Evolutionary conservation across 352 stramenopile species (phyloP).

Genomic region (Globisporangium perplexum): DNA sequence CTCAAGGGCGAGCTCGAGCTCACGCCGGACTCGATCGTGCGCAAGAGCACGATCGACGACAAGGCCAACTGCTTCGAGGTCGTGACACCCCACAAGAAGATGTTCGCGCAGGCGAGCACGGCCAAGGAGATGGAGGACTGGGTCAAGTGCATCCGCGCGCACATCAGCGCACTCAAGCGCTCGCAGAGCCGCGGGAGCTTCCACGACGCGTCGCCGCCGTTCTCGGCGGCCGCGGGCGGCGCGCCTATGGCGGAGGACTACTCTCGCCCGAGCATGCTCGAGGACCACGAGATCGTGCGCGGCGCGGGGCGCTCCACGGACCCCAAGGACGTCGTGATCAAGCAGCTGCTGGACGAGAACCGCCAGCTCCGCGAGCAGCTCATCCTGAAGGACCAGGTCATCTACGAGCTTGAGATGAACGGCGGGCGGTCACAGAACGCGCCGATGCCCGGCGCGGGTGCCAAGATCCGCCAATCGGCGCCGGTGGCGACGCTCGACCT

Average conservation of each 20-base stretch:
- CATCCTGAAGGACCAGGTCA: constrained; percentile 78
- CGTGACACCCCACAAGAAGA: constrained; percentile 74
- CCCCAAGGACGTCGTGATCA: constrained; percentile 84
- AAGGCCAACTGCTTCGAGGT: constrained; percentile 87
- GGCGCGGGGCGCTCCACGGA: constrained; percentile 74
- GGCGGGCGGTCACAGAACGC: constrained; percentile 29
- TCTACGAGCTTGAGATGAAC: constrained; percentile 78
- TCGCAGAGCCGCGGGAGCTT: constrained; percentile 43
- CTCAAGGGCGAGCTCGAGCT: constrained; percentile 81
- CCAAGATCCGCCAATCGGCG: constrained; percentile 44
- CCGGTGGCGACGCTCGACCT: constrained; percentile 82
- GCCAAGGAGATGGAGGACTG: constrained; percentile 83
- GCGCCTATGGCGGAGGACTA: constrained; percentile 46
- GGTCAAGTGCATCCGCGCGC: constrained; percentile 78
- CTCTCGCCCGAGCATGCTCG: constrained; percentile 72
- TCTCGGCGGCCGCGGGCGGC: constrained; percentile 13
- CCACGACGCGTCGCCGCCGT: constrained; percentile 39
- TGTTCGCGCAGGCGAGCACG: constrained; percentile 81
- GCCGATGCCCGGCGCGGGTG: constrained; percentile 8
- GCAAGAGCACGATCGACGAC: constrained; percentile 83
- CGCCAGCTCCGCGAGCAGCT: constrained; percentile 68
- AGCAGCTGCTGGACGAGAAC: constrained; percentile 83
- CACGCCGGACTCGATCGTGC: constrained; percentile 69
- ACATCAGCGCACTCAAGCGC: constrained; percentile 74
- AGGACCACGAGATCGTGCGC: constrained; percentile 83